These are phyloP conservation scores for Schizochytrium sp. DNA, from an alignment of 108 stramenopile species.

Conservation along the genomic window DNA sequence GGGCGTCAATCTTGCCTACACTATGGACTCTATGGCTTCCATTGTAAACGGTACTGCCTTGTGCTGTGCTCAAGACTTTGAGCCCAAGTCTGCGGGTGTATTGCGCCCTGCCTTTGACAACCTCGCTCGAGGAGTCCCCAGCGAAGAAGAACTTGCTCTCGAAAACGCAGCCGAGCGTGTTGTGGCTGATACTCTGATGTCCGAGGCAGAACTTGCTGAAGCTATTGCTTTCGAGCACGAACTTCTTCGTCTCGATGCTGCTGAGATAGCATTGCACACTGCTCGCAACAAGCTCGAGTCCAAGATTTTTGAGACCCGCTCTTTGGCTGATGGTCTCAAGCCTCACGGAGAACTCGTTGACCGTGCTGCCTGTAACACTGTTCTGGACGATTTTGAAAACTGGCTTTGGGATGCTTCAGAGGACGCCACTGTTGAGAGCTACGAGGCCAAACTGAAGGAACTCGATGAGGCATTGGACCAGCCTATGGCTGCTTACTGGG, in stretches of 20 bases:
- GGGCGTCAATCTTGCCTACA: slow-evolving; percentile 10
- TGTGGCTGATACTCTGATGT: neutral
- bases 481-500: slow-evolving; percentile 51
- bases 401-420: slow-evolving; percentile 64
- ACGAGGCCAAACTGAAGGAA: slow-evolving; percentile 1
- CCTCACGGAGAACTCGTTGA: slow-evolving; percentile 27
- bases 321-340: neutral
- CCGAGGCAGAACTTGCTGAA: neutral
- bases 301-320: slow-evolving; percentile 59
- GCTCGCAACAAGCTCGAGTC: slow-evolving; percentile 62
- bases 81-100: slow-evolving; percentile 23
- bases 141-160: neutral
- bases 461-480: neutral
- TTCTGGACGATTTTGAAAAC: slow-evolving; percentile 58
- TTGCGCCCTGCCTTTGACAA: slow-evolving; percentile 58
- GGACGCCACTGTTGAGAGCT: neutral
- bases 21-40: slow-evolving; percentile 58
- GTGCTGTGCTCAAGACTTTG: slow-evolving; percentile 22
- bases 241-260: slow-evolving; percentile 27
- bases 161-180: neutral
- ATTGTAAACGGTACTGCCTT: slow-evolving; percentile 48
- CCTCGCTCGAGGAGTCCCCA: neutral
- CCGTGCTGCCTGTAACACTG: neutral
- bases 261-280: neutral
- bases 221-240: neutral